Base-by-base conservation (phyloP, 192 early-diverging fungal genomes). In the Obelidium mucronatum region DNA sequence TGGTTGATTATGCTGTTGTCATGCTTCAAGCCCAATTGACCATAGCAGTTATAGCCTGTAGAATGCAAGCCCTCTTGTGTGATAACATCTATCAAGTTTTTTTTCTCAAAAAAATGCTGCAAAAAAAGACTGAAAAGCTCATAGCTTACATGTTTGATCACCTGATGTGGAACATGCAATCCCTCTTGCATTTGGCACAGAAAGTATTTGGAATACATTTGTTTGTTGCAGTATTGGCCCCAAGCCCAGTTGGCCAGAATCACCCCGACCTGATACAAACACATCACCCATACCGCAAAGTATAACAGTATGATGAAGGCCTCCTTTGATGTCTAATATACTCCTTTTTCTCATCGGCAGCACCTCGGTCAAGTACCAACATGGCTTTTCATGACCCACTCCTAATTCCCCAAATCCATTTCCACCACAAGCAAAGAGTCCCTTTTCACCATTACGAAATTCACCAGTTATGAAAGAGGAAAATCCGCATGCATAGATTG, bases 321-420 rank as follows among this genome's bases (percentile, higher is more conserved):
- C 73, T 0, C 78, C 78, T 31, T 36, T 44, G 26, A 79, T 61
- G 8, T 76, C 54, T 28, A 62, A 6, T 26, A 78, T 53, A n/a
- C 35, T 17, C 35, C 30, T 42, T 4, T 48, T 40, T 19, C 42
- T 33, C 62, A 78, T 51, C 0, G 1, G 11, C 30, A 2, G 22
- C 13, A 64, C 60, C 28, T 73, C 36, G 13, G 30, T 2, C 48
- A 67, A 31, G 24, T 59, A 36, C 44, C 66, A 76, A 2, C 37
- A 19, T 30, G 62, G 4, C 2, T 2, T 35, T 35, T 40, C 35
- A 31, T 67, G 22, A 30, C 73, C 78, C 1, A 79, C 2, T 1
- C 78, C 78, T 13, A 79, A 36, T 67, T 79, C 78, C 3, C 78
- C 78, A 26, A 37, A 79, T 5, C 42, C 5, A 40, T 79, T 79